phyloP scores from a whole-genome alignment of 2,329 filamentous ascomycete species.

The Alternaria sp. region DNA sequence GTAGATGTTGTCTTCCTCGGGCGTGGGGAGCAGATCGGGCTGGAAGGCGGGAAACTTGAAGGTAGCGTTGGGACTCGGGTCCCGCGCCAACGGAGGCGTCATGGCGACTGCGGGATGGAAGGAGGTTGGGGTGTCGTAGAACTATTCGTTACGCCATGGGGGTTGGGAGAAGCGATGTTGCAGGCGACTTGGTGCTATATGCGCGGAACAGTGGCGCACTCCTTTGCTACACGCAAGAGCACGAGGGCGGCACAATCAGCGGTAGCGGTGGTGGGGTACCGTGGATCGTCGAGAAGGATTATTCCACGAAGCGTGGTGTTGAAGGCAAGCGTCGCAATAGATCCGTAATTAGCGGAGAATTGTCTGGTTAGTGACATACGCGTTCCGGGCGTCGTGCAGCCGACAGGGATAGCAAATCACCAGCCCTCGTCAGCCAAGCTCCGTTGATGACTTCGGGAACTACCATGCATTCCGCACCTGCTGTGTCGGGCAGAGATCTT shows the following conservation, averaged over 20 bases:
- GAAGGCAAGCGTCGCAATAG: slow-evolving; percentile 24
- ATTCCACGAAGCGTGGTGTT: slow-evolving; percentile 16
- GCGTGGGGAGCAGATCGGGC: slow-evolving; percentile 49
- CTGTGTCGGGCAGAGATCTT: slow-evolving; percentile 2
- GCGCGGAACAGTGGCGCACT: slow-evolving; percentile 4
- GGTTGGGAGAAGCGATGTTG: slow-evolving; percentile 14
- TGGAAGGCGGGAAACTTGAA: slow-evolving; percentile 56
- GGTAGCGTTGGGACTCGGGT: slow-evolving; percentile 42
- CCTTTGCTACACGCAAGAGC: background rate
- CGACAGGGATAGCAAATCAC: slow-evolving; percentile 18
- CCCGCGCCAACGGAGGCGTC: slow-evolving; percentile 36
- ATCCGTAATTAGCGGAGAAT: slow-evolving; percentile 26
- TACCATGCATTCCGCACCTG: slow-evolving; percentile 6
- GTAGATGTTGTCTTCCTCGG: slow-evolving; percentile 43
- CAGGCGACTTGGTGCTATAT: background rate
- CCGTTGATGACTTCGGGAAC: background rate
- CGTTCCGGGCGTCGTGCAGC: slow-evolving; percentile 26
- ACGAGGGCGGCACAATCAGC: background rate
- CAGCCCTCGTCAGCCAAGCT: slow-evolving; percentile 21
- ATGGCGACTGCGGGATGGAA: slow-evolving; percentile 30
- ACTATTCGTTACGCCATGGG: slow-evolving; percentile 41
- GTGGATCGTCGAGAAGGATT: slow-evolving; percentile 3
- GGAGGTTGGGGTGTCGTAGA: slow-evolving; percentile 18
- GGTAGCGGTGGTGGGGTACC: slow-evolving; percentile 1
- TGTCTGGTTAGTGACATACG: slow-evolving; percentile 23